Base-by-base conservation (phyloP, 1,284 basidiomycete genomes). In the Moniliophthora roreri region DNA sequence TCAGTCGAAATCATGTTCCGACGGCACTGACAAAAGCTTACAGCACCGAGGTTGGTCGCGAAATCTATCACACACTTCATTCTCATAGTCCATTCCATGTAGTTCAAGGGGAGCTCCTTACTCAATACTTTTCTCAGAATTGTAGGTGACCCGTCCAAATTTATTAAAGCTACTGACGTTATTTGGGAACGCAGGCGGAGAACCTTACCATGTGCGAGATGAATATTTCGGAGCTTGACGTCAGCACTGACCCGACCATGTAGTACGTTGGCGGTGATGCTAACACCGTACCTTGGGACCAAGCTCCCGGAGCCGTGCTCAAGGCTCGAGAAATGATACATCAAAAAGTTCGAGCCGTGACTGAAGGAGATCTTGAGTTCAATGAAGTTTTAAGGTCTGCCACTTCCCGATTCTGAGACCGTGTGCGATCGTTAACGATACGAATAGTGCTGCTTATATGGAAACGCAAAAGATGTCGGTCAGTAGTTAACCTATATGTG, bases 41-140 rank as follows among this genome's bases (percentile, higher is more conserved):
- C 16, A 28, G 28, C 20, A 35, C 26, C 11, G 16, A 44, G 18
- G n/a, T 52, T 41, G 39, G 36, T 50, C 41, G 28, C 10, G 42
- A 41, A 11, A 23, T 16, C 20, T 47, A 89, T 86, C 84, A 87
- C 61, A 85, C 82, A 76, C 80, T 85, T 86, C 72, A 50, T 63
- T 46, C 38, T 57, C 35, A 38, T 53, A 24, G 51, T 36, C n/a
- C n/a, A n/a, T n/a, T n/a, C n/a, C 24, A 16, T 50, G 37, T 45
- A 90, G 87, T 81, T 61, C 80, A 86, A 48, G 88, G 89, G 5
- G 69, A 75, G 2, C 67, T 91, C 15, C 69, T 91, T 44, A 85
- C 88, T 5, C 87, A 89, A 62, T 91, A 91, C 63, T 91, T 91
- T 62, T 91, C 89, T 10, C 89, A 91, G 58, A 91, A 91, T 56